Conservation (phyloP, 75 land plant species). For the Larix kaempferi region DNA sequence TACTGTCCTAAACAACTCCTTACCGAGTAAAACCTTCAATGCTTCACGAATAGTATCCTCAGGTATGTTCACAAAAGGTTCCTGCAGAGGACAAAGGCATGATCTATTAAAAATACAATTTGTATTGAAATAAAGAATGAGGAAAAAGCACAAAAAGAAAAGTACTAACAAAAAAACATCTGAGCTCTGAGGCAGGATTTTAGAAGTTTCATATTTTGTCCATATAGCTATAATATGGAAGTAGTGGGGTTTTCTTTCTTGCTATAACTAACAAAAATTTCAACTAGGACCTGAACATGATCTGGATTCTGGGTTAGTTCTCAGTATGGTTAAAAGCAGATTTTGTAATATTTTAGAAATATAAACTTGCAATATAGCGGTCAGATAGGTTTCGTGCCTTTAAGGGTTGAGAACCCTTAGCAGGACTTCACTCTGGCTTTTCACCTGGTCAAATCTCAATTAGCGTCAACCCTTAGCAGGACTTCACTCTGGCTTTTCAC, state of each 20-base stretch:
- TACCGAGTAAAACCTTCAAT: slow-evolving; percentile 78
- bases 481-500: neutral
- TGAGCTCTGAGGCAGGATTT: too few relatives aligned
- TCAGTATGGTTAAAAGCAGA: neutral
- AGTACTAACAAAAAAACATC: too few relatives aligned
- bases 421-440: neutral
- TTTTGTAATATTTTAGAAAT: neutral
- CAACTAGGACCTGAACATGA: neutral
- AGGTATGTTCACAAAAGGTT: slow-evolving; percentile 94
- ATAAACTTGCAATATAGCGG: slow-evolving; percentile 1
- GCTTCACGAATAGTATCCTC: slow-evolving; percentile 81
- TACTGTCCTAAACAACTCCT: neutral
- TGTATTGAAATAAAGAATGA: too few relatives aligned
- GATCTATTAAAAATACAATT: neutral
- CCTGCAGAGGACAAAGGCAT: slow-evolving; percentile 36
- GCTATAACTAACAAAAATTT: too few relatives aligned
- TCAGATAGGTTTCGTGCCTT: neutral
- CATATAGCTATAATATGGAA: neutral
- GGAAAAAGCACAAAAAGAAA: too few relatives aligned
- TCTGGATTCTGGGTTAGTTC: neutral
- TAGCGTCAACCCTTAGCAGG: neutral
- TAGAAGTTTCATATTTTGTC: too few relatives aligned
- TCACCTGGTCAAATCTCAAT: neutral
- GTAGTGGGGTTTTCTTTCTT: neutral
- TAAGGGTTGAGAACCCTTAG: neutral